phyloP scores from a whole-genome alignment of 106 monocot genomes.

The Narthecium ossifragum region DNA sequence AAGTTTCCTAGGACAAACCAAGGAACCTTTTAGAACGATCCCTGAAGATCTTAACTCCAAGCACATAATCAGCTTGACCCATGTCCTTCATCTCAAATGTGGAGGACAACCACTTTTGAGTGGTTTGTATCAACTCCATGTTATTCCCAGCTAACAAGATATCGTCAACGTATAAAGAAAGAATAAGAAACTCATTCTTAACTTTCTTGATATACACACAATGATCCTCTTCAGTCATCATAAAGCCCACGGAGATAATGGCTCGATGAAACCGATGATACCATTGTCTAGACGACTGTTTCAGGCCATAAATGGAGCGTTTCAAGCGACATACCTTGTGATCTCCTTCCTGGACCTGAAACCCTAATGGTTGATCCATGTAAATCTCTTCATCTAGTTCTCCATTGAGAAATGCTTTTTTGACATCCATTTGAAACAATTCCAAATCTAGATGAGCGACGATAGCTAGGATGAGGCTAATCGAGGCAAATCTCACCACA shows the following conservation, averaged over 20 bases:
- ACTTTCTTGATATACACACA: slow-evolving; percentile 3
- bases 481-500: too few species aligned
- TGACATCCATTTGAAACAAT: too few species aligned
- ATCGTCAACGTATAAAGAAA: too few species aligned
- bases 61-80: too few species aligned
- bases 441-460: not conserved
- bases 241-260: not conserved
- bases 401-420: not conserved
- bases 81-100: too few species aligned
- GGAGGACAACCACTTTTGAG: too few species aligned
- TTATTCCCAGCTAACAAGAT: too few species aligned
- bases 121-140: too few species aligned
- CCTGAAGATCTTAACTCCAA: too few species aligned
- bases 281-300: slow-evolving; percentile 8
- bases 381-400: slow-evolving; percentile 1
- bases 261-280: not conserved
- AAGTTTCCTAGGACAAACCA: too few species aligned
- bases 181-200: too few species aligned
- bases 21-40: too few species aligned
- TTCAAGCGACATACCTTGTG: not conserved
- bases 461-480: not conserved
- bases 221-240: not conserved
- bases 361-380: slow-evolving; percentile 6
- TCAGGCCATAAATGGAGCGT: slow-evolving; percentile 5
- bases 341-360: not conserved